These are phyloP conservation scores for Wickerhamomyces kurtzmanii DNA, from an alignment of 805 yeast genomes.

Conservation along the genomic window DNA sequence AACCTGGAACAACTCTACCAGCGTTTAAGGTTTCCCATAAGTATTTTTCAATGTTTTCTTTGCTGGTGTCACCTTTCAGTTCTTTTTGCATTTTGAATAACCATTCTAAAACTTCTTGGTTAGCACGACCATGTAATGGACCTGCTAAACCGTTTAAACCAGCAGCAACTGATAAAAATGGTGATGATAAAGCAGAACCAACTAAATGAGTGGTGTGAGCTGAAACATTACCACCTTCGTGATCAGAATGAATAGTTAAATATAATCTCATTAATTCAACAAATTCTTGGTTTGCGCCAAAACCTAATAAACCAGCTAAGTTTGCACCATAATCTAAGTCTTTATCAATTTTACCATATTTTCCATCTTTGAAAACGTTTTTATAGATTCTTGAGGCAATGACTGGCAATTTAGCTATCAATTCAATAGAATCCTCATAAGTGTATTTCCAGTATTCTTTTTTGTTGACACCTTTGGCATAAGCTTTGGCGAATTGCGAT, in stretches of 20 bases:
- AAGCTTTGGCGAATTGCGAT: slow-evolving; percentile 78
- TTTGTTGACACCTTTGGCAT: slow-evolving; percentile 75
- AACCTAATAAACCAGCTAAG: slow-evolving; percentile 48
- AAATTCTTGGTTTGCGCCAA: slow-evolving; percentile 55
- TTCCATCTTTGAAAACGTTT: slow-evolving; percentile 78
- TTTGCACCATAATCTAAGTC: slow-evolving; percentile 60
- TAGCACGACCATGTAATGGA: slow-evolving; percentile 82
- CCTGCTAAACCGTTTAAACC: slow-evolving; percentile 84
- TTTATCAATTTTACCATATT: slow-evolving; percentile 38
- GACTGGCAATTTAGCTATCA: slow-evolving; percentile 72
- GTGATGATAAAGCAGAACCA: slow-evolving; percentile 75
- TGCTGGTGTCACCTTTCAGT: slow-evolving; percentile 55
- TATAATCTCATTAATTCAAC: slow-evolving; percentile 74
- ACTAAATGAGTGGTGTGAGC: slow-evolving; percentile 84
- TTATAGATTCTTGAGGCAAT: slow-evolving; percentile 81
- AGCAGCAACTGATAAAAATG: slow-evolving; percentile 70
- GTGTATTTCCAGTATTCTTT: slow-evolving; percentile 79
- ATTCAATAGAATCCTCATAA: slow-evolving; percentile 71
- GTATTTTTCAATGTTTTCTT: slow-evolving; percentile 62
- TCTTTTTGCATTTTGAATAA: slow-evolving; percentile 53
- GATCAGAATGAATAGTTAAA: slow-evolving; percentile 77
- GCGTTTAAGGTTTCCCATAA: slow-evolving; percentile 71
- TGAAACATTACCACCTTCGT: slow-evolving; percentile 85
- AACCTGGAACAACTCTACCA: slow-evolving; percentile 84
- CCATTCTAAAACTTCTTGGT: slow-evolving; percentile 84